phyloP scores from a whole-genome alignment of 805 yeast genomes.

The Alloascoidea africana region DNA sequence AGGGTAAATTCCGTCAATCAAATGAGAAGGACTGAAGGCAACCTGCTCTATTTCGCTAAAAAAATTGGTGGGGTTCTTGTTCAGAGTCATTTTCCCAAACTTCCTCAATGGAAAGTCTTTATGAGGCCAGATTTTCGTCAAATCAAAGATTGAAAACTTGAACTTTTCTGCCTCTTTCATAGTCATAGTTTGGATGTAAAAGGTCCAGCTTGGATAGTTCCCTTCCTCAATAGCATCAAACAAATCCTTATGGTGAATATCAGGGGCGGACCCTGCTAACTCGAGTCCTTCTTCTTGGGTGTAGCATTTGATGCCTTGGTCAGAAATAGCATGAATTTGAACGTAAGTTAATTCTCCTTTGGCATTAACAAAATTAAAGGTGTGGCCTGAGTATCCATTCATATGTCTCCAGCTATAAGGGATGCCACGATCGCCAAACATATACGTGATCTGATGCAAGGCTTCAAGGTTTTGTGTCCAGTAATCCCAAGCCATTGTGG shows the following conservation, averaged over 20 bases:
- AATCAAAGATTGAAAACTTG: conserved; percentile 32
- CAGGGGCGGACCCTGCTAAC: conserved; percentile 34
- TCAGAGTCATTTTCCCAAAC: conserved; percentile 37
- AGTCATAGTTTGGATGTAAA: conserved; percentile 44
- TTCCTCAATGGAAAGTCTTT: conserved; percentile 35
- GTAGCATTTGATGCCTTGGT: conserved; percentile 32
- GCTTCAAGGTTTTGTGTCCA: conserved; percentile 38
- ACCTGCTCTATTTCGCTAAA: conserved; percentile 34
- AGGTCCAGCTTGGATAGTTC: conserved; percentile 34
- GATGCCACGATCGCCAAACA: conserved; percentile 47
- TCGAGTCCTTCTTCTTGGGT: conserved; percentile 30
- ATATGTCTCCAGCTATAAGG: conserved; percentile 38
- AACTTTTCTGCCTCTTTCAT: conserved; percentile 38
- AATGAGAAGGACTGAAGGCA: conserved; percentile 61
- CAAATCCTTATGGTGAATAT: conserved; percentile 28
- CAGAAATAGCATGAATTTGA: conserved; percentile 36
- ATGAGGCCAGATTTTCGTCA: conserved; percentile 47
- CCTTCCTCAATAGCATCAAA: conserved; percentile 32
- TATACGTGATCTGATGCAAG: conserved; percentile 38
- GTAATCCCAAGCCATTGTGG: conserved; percentile 44
- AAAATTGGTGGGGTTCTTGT: conserved; percentile 41
- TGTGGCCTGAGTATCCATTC: conserved; percentile 55
- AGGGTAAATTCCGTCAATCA: conserved; percentile 64
- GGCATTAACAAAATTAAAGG: conserved; percentile 38
- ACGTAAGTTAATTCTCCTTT: conserved; percentile 37